Evolutionary conservation across 2,329 filamentous ascomycete genomes (phyloP).

Genomic region (Aspergillus transmontanensis): DNA sequence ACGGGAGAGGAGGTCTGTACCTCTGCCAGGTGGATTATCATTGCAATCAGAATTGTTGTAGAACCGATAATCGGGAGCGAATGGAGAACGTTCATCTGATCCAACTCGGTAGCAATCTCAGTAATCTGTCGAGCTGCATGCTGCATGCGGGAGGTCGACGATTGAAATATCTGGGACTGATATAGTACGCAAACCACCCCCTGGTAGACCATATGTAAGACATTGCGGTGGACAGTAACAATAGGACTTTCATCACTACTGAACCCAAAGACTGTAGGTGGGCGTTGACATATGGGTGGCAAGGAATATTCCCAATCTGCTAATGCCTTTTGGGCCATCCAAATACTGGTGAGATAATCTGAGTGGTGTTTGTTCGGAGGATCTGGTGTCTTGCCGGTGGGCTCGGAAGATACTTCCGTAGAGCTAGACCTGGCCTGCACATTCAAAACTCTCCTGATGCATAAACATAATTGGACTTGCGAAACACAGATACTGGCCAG

Average conservation of each 20-base stretch:
- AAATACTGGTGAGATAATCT: neutral
- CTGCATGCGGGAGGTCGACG: neutral
- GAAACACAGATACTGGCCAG: neutral
- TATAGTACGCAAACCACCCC: neutral
- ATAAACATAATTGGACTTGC: neutral
- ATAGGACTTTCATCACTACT: neutral
- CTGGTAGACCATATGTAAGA: neutral
- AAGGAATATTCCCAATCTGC: neutral
- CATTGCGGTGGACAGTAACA: neutral
- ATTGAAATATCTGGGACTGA: neutral
- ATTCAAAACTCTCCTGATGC: neutral
- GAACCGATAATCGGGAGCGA: neutral
- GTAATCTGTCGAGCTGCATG: constrained; percentile 2
- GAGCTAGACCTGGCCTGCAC: neutral
- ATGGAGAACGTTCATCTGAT: neutral
- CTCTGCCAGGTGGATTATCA: neutral
- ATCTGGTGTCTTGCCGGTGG: neutral
- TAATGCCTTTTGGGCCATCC: neutral
- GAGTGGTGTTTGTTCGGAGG: neutral
- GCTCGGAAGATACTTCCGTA: neutral
- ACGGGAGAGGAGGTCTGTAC: neutral
- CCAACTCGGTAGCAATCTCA: neutral
- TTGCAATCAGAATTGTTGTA: constrained; percentile 1
- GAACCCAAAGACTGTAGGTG: neutral
- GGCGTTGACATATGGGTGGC: neutral